phyloP scores from a whole-genome alignment of 1,284 basidiomycete genomes.

The Dichomitus squalens region DNA sequence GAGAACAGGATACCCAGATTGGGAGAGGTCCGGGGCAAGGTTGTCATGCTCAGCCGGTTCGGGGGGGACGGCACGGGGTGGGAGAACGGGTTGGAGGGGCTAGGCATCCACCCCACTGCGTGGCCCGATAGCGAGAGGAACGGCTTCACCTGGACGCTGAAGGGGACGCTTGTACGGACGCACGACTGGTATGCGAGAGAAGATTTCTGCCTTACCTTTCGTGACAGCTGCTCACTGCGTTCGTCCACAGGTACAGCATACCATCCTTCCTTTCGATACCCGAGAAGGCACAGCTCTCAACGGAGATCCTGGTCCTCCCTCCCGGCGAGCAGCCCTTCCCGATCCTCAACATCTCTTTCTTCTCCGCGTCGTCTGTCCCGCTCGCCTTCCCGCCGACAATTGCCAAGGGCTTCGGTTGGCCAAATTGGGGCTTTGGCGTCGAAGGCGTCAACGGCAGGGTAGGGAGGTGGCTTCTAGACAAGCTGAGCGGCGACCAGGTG shows the following conservation, averaged over 20 bases:
- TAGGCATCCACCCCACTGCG: constrained; percentile 79
- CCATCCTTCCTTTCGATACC: constrained; percentile 76
- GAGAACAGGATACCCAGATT: constrained; percentile 76
- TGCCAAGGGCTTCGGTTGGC: constrained; percentile 83
- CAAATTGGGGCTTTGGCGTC: constrained; percentile 69
- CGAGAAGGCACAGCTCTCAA: constrained; percentile 70
- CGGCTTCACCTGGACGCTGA: constrained; percentile 77
- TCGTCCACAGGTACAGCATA: constrained; percentile 66
- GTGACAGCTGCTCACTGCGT: not conserved
- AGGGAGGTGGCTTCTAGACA: constrained; percentile 65
- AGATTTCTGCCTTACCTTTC: not conserved
- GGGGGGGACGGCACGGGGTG: constrained; percentile 65
- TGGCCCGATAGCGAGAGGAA: constrained; percentile 80
- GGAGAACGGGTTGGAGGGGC: constrained; percentile 63
- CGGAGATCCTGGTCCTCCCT: constrained; percentile 52
- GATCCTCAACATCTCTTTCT: constrained; percentile 69
- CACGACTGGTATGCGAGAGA: constrained; percentile 74
- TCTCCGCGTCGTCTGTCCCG: constrained; percentile 82
- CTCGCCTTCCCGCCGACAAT: constrained; percentile 73
- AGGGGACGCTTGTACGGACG: constrained; percentile 66
- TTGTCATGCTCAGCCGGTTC: constrained; percentile 83
- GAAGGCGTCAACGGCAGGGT: constrained; percentile 82
- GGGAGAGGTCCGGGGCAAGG: constrained; percentile 82
- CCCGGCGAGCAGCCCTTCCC: constrained; percentile 41
- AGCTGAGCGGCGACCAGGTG: constrained; percentile 11